Conservation (phyloP, 1,284 basidiomycete genomes). For the Boletus holoroseus region DNA sequence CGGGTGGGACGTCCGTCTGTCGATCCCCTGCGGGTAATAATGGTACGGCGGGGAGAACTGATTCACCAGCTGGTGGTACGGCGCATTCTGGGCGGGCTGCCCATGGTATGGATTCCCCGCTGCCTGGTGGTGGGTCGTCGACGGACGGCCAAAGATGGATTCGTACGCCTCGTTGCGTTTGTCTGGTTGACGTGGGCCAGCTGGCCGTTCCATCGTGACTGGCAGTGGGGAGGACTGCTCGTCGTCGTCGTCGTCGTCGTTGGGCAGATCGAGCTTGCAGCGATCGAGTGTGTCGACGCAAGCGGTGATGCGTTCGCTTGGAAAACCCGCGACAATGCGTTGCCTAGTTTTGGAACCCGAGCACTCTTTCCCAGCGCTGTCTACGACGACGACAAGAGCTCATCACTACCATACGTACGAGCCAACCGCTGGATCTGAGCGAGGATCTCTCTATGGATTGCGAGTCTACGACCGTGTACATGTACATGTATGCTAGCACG, state of each 20-base stretch:
- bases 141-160: slow-evolving; percentile 75
- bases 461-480: slow-evolving; percentile 7
- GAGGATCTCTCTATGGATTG: not conserved
- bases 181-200: slow-evolving; percentile 67
- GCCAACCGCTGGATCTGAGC: not conserved
- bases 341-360: slow-evolving; percentile 25
- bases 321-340: slow-evolving; percentile 17
- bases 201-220: slow-evolving; percentile 55
- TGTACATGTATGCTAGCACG: slow-evolving; percentile 7
- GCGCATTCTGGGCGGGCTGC: slow-evolving; percentile 17
- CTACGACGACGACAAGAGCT: slow-evolving; percentile 9
- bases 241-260: slow-evolving; percentile 9
- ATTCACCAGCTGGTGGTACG: slow-evolving; percentile 20
- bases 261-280: slow-evolving; percentile 4
- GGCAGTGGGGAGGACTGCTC: not conserved
- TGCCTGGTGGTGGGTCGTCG: slow-evolving; percentile 49
- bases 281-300: slow-evolving; percentile 5
- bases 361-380: slow-evolving; percentile 8
- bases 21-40: slow-evolving; percentile 25
- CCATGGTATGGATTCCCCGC: slow-evolving; percentile 22
- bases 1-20: slow-evolving; percentile 33
- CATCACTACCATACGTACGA: not conserved
- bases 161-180: slow-evolving; percentile 75
- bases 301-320: slow-evolving; percentile 9
- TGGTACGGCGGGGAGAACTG: slow-evolving; percentile 27